Percentiles rank a stretch among this genome's conserved stretches.
phyloP scores from a whole-genome alignment of 768 basidiomycete species.

The Panaeolus cyanescens region DNA sequence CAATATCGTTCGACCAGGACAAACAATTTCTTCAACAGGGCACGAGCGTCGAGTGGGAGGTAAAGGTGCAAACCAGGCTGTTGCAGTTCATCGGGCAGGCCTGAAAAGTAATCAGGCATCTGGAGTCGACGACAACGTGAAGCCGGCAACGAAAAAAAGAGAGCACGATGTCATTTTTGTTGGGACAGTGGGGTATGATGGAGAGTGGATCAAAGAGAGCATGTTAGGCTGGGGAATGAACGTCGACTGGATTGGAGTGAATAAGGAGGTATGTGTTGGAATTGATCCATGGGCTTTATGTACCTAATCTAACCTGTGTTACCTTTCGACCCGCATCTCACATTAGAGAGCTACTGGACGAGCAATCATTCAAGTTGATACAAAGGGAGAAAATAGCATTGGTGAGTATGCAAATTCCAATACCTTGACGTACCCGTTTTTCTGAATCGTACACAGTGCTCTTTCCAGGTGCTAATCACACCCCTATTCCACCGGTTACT shows the following conservation, averaged over 20 bases:
- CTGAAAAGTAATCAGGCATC: slow-evolving; percentile 19
- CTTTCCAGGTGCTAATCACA: slow-evolving; percentile 59
- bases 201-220: slow-evolving; percentile 45
- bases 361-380: slow-evolving; percentile 60
- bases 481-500: slow-evolving; percentile 33
- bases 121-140: background rate
- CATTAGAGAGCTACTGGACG: slow-evolving; percentile 58
- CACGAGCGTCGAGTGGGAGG: slow-evolving; percentile 57
- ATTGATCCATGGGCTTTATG: too few species aligned
- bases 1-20: slow-evolving; percentile 54
- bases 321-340: background rate
- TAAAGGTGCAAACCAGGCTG: slow-evolving; percentile 68
- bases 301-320: too few species aligned
- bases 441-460: slow-evolving; percentile 38
- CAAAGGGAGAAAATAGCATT: slow-evolving; percentile 64
- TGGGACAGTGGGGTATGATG: slow-evolving; percentile 57
- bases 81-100: slow-evolving; percentile 55
- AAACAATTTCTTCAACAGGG: slow-evolving; percentile 56
- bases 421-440: background rate
- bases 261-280: slow-evolving; percentile 36
- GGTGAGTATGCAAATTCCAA: slow-evolving; percentile 34
- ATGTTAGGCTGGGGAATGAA: slow-evolving; percentile 42
- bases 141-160: background rate
- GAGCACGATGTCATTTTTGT: slow-evolving; percentile 38
- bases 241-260: slow-evolving; percentile 32